Evolutionary conservation across 2,329 filamentous ascomycete genomes (phyloP), one percentile per base, ranked within the genome.

Genomic region (Shiraia sp.): DNA sequence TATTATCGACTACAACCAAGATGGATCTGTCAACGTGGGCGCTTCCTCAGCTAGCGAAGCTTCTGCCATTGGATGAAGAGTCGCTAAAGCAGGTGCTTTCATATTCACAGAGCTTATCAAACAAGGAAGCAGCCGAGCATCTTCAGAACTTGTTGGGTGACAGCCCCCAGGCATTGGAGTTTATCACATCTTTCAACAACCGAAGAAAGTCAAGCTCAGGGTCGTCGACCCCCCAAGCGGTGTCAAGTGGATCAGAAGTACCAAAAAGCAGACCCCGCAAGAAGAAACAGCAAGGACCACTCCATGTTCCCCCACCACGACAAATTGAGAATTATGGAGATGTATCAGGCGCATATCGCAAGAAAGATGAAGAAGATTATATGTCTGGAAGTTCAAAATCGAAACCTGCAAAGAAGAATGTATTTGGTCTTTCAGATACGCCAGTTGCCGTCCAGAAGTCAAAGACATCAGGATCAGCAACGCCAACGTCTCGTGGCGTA

Each of bases 141-240:
- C 86, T 99, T 47, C 87, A 85, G 67, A 90, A 93, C 62, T 76
- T 99, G 38, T 80, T 99, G 0, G 93, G 92, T 35, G 90, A 95
- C 66, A 90, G 88, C 6, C 82, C 90, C 1, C 83, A 87, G 56
- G 79, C 82, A 2, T 69, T 88, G 36, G 84, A 88, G 55, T 88
- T 88, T 61, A 87, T 88, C 46, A 77, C 83, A 15, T 80, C 79
- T 9, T 88, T 87, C 71, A 97, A 96, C 65, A 80, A 85, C 3
- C 81, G 80, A 40, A 73, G 81, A 46, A 69, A 65, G 37, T 63
- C 68, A 22, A 69, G 62, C 22, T 56, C 62, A 23, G 43, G 48
- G 33, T 49, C 32, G 14, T 28, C 58, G 27, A 35, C 24, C 30
- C 51, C 57, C 34, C 24, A 29, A 6, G 45, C 52, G 36, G 32